These are phyloP conservation scores for Teratosphaeria gauchensis DNA, from an alignment of 2,329 filamentous ascomycete genomes.

Conservation along the genomic window DNA sequence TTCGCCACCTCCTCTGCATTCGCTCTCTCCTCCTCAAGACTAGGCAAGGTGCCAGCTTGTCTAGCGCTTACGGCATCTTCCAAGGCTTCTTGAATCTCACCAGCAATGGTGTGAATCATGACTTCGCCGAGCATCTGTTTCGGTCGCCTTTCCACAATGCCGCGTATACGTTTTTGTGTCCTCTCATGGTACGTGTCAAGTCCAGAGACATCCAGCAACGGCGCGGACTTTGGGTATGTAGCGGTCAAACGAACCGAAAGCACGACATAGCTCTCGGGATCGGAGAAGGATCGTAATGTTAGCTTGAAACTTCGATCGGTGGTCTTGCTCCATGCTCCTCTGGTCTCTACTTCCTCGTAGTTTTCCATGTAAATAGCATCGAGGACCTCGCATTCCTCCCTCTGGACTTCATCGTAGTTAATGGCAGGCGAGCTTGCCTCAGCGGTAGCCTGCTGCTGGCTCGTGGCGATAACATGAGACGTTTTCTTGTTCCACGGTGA, in stretches of 20 bases:
- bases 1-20: slow-evolving; percentile 66
- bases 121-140: slow-evolving; percentile 54
- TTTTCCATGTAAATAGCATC: slow-evolving; percentile 85
- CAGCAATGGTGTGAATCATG: slow-evolving; percentile 55
- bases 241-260: slow-evolving; percentile 76
- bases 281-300: slow-evolving; percentile 61
- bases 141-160: slow-evolving; percentile 59
- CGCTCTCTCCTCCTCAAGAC: slow-evolving; percentile 79
- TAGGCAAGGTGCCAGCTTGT: slow-evolving; percentile 66
- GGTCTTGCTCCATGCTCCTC: slow-evolving; percentile 79
- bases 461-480: background rate
- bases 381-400: slow-evolving; percentile 77
- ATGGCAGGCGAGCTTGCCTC: slow-evolving; percentile 27
- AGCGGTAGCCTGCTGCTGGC: background rate
- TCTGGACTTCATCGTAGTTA: slow-evolving; percentile 74
- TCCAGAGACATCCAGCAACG: slow-evolving; percentile 60
- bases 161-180: slow-evolving; percentile 60
- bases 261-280: slow-evolving; percentile 60
- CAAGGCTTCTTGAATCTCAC: slow-evolving; percentile 57
- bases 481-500: slow-evolving; percentile 30
- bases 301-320: slow-evolving; percentile 74
- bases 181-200: slow-evolving; percentile 57
- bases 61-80: slow-evolving; percentile 77
- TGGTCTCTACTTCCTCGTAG: slow-evolving; percentile 62
- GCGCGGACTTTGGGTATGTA: slow-evolving; percentile 80